These are phyloP conservation scores for Epichloe bromicola DNA, from an alignment of 2,329 filamentous ascomycete genomes.

Conservation along the genomic window DNA sequence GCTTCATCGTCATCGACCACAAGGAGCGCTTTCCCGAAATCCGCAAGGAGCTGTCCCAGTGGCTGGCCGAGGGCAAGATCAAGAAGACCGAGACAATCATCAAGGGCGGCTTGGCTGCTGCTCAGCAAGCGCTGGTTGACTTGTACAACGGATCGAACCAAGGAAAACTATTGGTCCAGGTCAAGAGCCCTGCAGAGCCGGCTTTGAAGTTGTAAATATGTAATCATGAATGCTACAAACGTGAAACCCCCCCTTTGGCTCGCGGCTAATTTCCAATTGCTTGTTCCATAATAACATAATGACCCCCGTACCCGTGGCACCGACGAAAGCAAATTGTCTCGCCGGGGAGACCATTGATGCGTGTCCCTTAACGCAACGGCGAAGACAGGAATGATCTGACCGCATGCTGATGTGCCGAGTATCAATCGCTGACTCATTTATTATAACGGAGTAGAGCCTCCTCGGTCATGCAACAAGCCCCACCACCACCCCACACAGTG, in stretches of 20 bases:
- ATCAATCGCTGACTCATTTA: too few species aligned
- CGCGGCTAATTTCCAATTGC: too few species aligned
- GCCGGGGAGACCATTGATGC: too few species aligned
- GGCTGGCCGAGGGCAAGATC: slow-evolving; percentile 60
- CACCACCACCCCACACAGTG: neutral
- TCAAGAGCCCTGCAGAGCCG: slow-evolving; percentile 24
- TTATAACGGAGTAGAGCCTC: too few species aligned
- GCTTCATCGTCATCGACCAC: slow-evolving; percentile 64
- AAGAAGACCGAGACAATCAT: slow-evolving; percentile 60
- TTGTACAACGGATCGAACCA: slow-evolving; percentile 59
- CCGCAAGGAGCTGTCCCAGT: slow-evolving; percentile 46
- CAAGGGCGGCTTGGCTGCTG: slow-evolving; percentile 51
- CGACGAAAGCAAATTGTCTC: too few species aligned
- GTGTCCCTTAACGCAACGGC: too few species aligned
- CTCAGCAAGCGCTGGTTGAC: slow-evolving; percentile 48
- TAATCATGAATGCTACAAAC: too few species aligned
- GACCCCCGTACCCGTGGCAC: too few species aligned
- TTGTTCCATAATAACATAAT: too few species aligned
- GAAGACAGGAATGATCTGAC: too few species aligned
- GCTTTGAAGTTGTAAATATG: slow-evolving; percentile 11
- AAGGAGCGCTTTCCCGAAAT: slow-evolving; percentile 43
- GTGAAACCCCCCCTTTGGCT: too few species aligned
- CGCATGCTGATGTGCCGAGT: too few species aligned
- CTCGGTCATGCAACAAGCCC: slow-evolving; percentile 2
- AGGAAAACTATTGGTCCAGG: slow-evolving; percentile 49